Evolutionary conservation across 768 basidiomycete genomes (phyloP), one percentile per base, ranked within the genome.

Genomic region (Coprinopsis marcescibilis): DNA sequence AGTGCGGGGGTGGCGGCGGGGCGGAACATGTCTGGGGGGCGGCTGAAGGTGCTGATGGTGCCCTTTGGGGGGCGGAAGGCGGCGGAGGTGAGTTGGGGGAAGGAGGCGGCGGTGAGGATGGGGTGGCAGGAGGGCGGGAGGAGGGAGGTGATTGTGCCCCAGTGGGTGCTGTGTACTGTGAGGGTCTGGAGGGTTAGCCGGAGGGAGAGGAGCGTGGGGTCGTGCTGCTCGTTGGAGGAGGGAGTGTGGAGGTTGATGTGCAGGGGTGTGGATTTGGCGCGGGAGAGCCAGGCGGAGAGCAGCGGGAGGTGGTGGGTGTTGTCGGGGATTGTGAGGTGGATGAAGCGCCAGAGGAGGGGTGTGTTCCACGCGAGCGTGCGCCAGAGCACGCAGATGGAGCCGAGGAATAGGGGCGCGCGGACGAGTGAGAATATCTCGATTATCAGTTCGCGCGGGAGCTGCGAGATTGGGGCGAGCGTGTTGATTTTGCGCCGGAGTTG

Each of bases 1-100:
- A 61, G 46, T 17, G 50, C 48, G 2, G 60, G 58, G 4, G 56
- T 37, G 4, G 12, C 10, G 17, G 13, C 51, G 48, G 2, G 48
- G n/a, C n/a, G 46, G 39, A 61, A 57, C 45, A 61, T 61, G 27
- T 57, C 46, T 1, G 60, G 60, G 6, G 60, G 56, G 12, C 52
- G 46, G 40, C 50, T 59, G 48, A 61, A 61, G 2, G 60, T 55
- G 4, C 56, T 53, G 23, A 59, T 59, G 5, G 56, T 49, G n/a
- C 60, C 56, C 39, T 55, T 57, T 3, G 60, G 56, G 2, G 60
- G 48, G 7, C 47, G 43, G 23, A 52, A 40, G 20, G 45, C 2
- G 12, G 53, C 51, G 13, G 52, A 55, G 1, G 38, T 46, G 26
- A 59, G 48, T 27, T 45, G 46, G 15, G 60, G 56, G 39, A 61